These are phyloP conservation scores for Plenodomus tracheiphilus DNA, from an alignment of 2,329 filamentous ascomycete species.

Conservation along the genomic window DNA sequence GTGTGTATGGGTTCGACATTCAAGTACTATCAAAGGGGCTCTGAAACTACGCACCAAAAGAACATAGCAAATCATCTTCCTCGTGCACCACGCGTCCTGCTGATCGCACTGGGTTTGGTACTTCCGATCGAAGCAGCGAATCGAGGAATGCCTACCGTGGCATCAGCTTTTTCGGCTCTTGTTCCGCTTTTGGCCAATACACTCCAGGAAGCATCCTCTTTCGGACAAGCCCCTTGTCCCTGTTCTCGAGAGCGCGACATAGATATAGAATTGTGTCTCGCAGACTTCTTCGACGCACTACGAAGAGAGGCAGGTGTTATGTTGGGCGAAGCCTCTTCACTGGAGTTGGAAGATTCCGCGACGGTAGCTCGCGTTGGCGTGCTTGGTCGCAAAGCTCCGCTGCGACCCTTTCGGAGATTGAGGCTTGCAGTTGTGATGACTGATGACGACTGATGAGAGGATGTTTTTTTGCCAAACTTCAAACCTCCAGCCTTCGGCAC, in stretches of 20 bases:
- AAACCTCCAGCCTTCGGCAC: constrained; percentile 24
- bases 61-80: constrained; percentile 6
- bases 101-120: constrained; percentile 7
- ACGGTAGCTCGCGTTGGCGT: constrained; percentile 17
- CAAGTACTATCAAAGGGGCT: not conserved
- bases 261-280: constrained; percentile 2
- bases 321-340: constrained; percentile 32
- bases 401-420: constrained; percentile 16
- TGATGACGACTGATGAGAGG: constrained; percentile 3
- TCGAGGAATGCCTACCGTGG: not conserved
- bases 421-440: constrained; percentile 5
- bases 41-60: not conserved
- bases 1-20: not conserved
- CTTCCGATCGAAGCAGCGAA: not conserved
- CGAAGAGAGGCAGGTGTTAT: constrained; percentile 43
- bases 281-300: constrained; percentile 30
- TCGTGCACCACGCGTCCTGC: constrained; percentile 13
- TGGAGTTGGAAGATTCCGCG: constrained; percentile 13
- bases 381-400: constrained; percentile 16
- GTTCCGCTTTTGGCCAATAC: not conserved
- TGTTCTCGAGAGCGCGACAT: not conserved
- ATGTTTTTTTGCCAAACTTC: constrained; percentile 25
- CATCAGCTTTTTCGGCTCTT: not conserved
- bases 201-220: not conserved
- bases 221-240: not conserved